These are phyloP conservation scores for Globisporangium carolinianum DNA, from an alignment of 352 stramenopile genomes.

Conservation along the genomic window DNA sequence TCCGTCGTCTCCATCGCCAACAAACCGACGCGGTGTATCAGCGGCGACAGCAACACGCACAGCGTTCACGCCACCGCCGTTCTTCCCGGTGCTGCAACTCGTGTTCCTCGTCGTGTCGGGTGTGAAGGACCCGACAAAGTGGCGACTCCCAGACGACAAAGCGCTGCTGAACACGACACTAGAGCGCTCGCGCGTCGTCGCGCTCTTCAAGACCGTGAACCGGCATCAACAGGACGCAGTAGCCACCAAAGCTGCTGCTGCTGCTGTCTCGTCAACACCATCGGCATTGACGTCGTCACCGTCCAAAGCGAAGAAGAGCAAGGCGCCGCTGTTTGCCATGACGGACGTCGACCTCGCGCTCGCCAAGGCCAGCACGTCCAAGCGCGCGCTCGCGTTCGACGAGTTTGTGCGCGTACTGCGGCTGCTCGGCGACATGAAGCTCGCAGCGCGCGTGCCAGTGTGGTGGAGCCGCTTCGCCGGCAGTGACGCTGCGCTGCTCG, in stretches of 20 bases:
- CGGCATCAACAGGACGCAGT: slow-evolving; percentile 16
- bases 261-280: background rate
- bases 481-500: slow-evolving; percentile 28
- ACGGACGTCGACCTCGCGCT: slow-evolving; percentile 55
- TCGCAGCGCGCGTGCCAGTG: slow-evolving; percentile 13
- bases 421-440: slow-evolving; percentile 26
- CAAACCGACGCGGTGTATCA: background rate
- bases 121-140: slow-evolving; percentile 27
- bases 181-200: slow-evolving; percentile 42
- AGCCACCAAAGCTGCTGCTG: background rate
- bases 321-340: slow-evolving; percentile 27
- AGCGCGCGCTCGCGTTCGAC: slow-evolving; percentile 34
- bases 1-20: background rate
- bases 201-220: slow-evolving; percentile 37
- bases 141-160: slow-evolving; percentile 27
- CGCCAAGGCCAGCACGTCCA: slow-evolving; percentile 44
- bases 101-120: slow-evolving; percentile 37
- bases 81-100: slow-evolving; percentile 39
- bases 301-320: slow-evolving; percentile 4
- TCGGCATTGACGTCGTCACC: background rate
- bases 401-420: slow-evolving; percentile 33
- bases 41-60: background rate
- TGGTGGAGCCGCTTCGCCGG: slow-evolving; percentile 47
- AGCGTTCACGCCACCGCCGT: background rate
- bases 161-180: slow-evolving; percentile 32